Evolutionary conservation across 2,329 filamentous ascomycete species (phyloP).

Genomic region (Thermothelomyces thermophilus): DNA sequence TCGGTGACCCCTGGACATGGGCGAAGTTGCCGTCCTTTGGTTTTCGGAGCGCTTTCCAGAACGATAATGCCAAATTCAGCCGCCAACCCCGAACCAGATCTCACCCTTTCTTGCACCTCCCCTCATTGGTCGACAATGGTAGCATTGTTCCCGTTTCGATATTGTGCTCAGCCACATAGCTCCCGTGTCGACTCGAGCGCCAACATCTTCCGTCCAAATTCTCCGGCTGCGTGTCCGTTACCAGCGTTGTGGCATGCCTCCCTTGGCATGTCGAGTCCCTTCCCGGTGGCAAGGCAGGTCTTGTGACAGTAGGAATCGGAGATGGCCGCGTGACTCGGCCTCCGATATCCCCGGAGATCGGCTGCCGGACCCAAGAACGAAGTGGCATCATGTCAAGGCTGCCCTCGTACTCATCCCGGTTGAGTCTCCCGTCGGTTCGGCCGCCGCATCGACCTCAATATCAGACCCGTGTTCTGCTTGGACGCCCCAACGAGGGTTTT

Average conservation of each 20-base stretch:
- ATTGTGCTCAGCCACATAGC: conserved; percentile 1
- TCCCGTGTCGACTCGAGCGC: conserved; percentile 3
- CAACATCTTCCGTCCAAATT: neutral
- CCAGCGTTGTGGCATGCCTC: conserved; percentile 1
- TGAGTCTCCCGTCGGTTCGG: conserved; percentile 1
- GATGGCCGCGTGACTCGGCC: neutral
- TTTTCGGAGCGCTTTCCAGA: conserved; percentile 3
- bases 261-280: neutral
- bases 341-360: neutral
- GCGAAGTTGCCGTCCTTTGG: neutral
- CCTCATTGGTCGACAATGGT: conserved; percentile 7
- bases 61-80: conserved; percentile 14
- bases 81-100: conserved; percentile 7
- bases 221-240: neutral
- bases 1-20: neutral
- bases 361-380: neutral
- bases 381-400: neutral
- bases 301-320: neutral
- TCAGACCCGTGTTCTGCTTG: conserved; percentile 11
- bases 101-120: neutral
- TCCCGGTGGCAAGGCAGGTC: neutral
- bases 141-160: conserved; percentile 11
- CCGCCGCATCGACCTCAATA: neutral
- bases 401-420: conserved; percentile 1
- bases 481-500: conserved; percentile 19